Evolutionary conservation across 1,284 basidiomycete genomes (phyloP), one percentile per base, ranked within the genome.

Genomic region (Sporisorium sorghi): DNA sequence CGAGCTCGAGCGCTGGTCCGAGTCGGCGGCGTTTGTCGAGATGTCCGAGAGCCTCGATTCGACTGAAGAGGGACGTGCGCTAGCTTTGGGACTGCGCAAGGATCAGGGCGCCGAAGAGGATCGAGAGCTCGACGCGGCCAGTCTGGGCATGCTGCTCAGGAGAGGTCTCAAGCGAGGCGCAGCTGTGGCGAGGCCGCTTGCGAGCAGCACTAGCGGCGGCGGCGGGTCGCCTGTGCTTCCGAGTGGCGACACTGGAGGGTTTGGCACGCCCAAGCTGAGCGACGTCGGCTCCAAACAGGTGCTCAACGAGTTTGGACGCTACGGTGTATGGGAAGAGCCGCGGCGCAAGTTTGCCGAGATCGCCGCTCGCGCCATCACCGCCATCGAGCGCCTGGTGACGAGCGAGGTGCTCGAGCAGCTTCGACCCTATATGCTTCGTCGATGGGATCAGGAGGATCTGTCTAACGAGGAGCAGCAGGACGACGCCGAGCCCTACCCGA

Each of bases 251-350:
- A n/a, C n/a, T n/a, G 42, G 33, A 15, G 51, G 51, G 1, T 33
- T 51, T n/a, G 71, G 54, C 4, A 64, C 56, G 11, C 60, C 63
- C 1, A 52, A 60, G 35, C 15, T 65, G 23, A 37, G 56, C 59
- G 69, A 69, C 44, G 63, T 60, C 0, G 62, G 53, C 0, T 14
- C 32, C 0, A 61, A 46, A 37, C 58, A 63, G 15, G 47, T 69
- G 30, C 14, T 67, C 4, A 73, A 40, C 44, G 67, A 70, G 24
- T 58, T 58, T 15, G 67, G 71, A 14, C 24, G 37, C 10, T 57
- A 44, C 12, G 75, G 78, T 3, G 73, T 83, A 5, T 83, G 83
- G 83, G 79, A 79, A 35, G 73, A 77, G 42, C 58, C 65, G 3
- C 39, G 63, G 3, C 42, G 46, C 3, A 70, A 76, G 46, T 84